Evolutionary conservation across 306 rosid species (phyloP).

Genomic region (Cucurbita pepo): DNA sequence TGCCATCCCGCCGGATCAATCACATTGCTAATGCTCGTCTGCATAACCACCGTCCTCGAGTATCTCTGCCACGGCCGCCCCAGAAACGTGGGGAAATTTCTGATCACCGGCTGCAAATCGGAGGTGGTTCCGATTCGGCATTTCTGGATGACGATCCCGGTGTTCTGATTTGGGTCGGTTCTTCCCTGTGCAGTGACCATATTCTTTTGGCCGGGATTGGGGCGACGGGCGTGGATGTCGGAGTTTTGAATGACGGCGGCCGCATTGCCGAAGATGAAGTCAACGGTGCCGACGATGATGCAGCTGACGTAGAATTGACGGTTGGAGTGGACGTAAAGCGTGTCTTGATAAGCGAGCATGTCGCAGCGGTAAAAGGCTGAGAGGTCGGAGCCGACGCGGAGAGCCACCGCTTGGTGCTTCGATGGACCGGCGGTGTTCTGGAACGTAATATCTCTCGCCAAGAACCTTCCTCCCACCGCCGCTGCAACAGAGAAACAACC

Average conservation of each 20-base stretch:
- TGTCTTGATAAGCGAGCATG: slow-evolving; percentile 71
- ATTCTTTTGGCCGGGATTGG: slow-evolving; percentile 67
- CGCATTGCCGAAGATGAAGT: slow-evolving; percentile 78
- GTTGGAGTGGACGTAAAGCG: slow-evolving; percentile 83
- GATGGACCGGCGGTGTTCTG: slow-evolving; percentile 87
- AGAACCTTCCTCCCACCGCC: slow-evolving; percentile 46
- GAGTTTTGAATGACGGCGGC: slow-evolving; percentile 62
- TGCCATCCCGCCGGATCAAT: slow-evolving; percentile 68
- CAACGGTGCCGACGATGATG: slow-evolving; percentile 54
- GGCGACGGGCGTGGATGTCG: slow-evolving; percentile 70
- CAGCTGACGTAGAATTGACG: slow-evolving; percentile 59
- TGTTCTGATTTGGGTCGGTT: slow-evolving; percentile 77
- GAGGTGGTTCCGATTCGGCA: slow-evolving; percentile 60
- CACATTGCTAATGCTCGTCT: slow-evolving; percentile 32
- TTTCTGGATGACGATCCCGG: slow-evolving; percentile 77
- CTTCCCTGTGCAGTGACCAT: slow-evolving; percentile 89
- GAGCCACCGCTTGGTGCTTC: slow-evolving; percentile 92
- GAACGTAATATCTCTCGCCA: slow-evolving; percentile 62
- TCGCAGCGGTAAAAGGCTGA: slow-evolving; percentile 70
- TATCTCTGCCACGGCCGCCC: slow-evolving; percentile 92
- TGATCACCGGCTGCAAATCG: slow-evolving; percentile 27
- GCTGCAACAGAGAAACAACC: slow-evolving; percentile 27
- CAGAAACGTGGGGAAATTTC: slow-evolving; percentile 39
- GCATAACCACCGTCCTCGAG: slow-evolving; percentile 71
- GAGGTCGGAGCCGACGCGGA: slow-evolving; percentile 70